Evolutionary conservation across 768 basidiomycete genomes (phyloP).

Genomic region (Lentinula aciculospora): DNA sequence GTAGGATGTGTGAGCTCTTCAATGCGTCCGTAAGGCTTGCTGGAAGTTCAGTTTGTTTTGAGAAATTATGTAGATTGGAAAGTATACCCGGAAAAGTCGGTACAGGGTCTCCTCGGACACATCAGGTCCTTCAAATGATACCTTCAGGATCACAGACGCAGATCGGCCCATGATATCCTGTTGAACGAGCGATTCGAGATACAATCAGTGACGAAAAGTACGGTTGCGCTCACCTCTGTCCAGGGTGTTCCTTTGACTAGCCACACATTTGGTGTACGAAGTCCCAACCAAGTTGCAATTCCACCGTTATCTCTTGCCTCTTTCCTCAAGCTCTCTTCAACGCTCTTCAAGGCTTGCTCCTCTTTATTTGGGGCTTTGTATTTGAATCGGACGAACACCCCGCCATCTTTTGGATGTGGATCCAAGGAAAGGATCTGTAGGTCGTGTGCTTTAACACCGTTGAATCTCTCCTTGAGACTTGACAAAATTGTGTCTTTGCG

Average conservation of each 20-base stretch:
- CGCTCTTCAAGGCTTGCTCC: conserved; percentile 34
- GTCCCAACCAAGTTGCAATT: conserved; percentile 58
- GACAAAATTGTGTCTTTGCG: conserved; percentile 55
- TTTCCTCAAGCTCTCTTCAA: conserved; percentile 44
- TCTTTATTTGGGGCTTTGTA: conserved; percentile 35
- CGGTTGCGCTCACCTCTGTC: conserved; percentile 53
- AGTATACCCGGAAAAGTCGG: conserved; percentile 65
- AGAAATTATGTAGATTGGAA: neutral
- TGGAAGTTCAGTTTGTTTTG: conserved; percentile 1
- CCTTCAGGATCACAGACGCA: conserved; percentile 63
- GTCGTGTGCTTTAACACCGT: conserved; percentile 43
- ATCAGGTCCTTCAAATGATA: conserved; percentile 90
- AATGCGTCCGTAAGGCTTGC: conserved; percentile 80
- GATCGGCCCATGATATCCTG: conserved; percentile 54
- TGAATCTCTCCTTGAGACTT: conserved; percentile 40
- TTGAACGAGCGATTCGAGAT: neutral
- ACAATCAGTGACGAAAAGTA: neutral
- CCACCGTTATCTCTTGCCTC: conserved; percentile 45
- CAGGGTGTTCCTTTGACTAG: conserved; percentile 75
- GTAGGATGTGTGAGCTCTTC: conserved; percentile 54
- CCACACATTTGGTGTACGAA: conserved; percentile 53
- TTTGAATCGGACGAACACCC: conserved; percentile 73
- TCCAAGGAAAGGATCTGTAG: conserved; percentile 63
- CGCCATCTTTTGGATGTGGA: conserved; percentile 75
- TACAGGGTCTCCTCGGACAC: conserved; percentile 77